Percentiles rank a stretch among this genome's conserved stretches.
Conservation (phyloP, 2,329 filamentous ascomycete genomes). For the Arthroderma sp. region DNA sequence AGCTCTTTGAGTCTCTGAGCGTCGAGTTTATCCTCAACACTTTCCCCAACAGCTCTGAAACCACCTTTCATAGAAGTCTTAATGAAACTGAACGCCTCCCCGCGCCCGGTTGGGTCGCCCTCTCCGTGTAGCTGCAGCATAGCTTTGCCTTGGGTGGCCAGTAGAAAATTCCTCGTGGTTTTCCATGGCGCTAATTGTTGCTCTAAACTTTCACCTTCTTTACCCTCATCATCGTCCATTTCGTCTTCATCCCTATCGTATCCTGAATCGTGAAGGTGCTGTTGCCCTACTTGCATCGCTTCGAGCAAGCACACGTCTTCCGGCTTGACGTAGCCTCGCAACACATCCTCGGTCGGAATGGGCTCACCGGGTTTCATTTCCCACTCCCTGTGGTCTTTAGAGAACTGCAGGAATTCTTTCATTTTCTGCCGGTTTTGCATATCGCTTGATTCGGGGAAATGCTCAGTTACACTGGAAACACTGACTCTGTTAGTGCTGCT, state of each 20-base stretch:
- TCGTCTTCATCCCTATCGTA: constrained; percentile 60
- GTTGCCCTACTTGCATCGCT: constrained; percentile 89
- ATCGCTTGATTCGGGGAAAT: constrained; percentile 85
- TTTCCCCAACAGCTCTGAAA: constrained; percentile 80
- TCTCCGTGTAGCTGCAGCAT: constrained; percentile 93
- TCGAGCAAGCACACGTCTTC: constrained; percentile 92
- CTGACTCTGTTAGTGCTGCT: constrained; percentile 56
- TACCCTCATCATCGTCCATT: constrained; percentile 50
- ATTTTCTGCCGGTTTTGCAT: constrained; percentile 94
- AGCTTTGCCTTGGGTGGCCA: constrained; percentile 85
- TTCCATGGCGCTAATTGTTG: constrained; percentile 92
- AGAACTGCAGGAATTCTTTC: constrained; percentile 88
- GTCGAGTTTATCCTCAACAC: constrained; percentile 73
- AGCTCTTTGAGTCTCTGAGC: constrained; percentile 55
- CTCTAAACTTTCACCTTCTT: constrained; percentile 63
- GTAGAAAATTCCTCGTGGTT: constrained; percentile 89
- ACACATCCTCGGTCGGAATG: constrained; percentile 64
- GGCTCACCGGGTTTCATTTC: constrained; percentile 58
- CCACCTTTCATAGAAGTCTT: constrained; percentile 98
- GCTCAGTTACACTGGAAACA: constrained; percentile 74
- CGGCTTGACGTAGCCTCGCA: constrained; percentile 81
- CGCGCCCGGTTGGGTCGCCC: constrained; percentile 85
- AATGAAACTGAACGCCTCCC: constrained; percentile 92
- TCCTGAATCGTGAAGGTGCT: constrained; percentile 81
- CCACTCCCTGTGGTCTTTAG: constrained; percentile 82